Evolutionary conservation across 495 filamentous ascomycete species (phyloP).

Genomic region (Aspergillus taichungensis): DNA sequence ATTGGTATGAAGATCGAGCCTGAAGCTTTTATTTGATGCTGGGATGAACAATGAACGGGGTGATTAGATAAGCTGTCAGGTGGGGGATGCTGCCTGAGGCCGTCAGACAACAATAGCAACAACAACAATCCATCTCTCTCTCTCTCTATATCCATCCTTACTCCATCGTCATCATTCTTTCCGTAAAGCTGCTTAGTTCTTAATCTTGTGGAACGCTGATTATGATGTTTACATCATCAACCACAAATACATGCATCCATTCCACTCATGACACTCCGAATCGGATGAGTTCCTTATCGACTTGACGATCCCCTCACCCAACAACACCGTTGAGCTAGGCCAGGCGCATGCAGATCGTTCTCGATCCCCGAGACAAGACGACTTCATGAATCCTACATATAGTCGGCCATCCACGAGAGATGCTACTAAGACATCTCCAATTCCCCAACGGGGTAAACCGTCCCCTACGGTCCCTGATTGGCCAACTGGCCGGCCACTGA

Average conservation of each 20-base stretch:
- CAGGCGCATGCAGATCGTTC: too few relatives aligned
- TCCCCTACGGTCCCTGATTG: background rate
- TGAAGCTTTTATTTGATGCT: too few relatives aligned
- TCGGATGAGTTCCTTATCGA: too few relatives aligned
- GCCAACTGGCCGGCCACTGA: background rate
- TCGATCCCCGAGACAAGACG: too few relatives aligned
- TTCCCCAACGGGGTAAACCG: slow-evolving; percentile 1
- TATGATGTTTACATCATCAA: too few relatives aligned
- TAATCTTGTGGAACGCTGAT: too few relatives aligned
- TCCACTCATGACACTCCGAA: too few relatives aligned
- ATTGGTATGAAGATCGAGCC: background rate
- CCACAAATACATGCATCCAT: too few relatives aligned
- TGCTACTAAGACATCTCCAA: background rate
- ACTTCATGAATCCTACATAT: background rate
- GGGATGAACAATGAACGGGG: background rate
- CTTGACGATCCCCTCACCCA: too few relatives aligned
- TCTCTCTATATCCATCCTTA: background rate
- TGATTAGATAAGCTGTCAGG: slow-evolving; percentile 8
- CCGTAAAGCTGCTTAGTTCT: too few relatives aligned
- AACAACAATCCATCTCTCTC: slow-evolving; percentile 1
- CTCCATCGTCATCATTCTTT: slow-evolving; percentile 1
- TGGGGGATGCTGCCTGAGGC: slow-evolving; percentile 19
- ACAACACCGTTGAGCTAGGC: too few relatives aligned
- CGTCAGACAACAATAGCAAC: slow-evolving; percentile 12
- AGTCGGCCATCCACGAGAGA: background rate